Evolutionary conservation across 2,329 filamentous ascomycete genomes (phyloP).

Genomic region (Xylaria sp.): DNA sequence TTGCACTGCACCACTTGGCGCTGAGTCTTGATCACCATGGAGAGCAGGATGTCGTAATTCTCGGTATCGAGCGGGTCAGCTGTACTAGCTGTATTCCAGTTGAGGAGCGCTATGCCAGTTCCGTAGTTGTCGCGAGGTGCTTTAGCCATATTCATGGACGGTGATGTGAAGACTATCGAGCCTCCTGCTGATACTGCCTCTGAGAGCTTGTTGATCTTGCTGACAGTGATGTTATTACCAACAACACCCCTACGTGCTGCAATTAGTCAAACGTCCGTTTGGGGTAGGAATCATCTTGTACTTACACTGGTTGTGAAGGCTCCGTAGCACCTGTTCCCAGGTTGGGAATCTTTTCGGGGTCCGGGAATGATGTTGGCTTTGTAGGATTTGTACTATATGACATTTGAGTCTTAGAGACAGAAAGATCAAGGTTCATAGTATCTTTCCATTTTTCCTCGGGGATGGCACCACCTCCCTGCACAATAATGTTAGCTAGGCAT

Average conservation of each 20-base stretch:
- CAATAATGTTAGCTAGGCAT: conserved; percentile 15
- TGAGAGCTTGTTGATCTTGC: conserved; percentile 32
- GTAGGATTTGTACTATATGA: conserved; percentile 27
- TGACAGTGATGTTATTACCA: conserved; percentile 29
- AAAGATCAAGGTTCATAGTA: conserved; percentile 29
- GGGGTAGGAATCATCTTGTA: background rate
- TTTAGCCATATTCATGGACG: conserved; percentile 28
- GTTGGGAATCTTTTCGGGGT: conserved; percentile 29
- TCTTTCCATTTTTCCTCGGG: conserved; percentile 29
- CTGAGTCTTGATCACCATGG: conserved; percentile 32
- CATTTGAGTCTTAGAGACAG: conserved; percentile 35
- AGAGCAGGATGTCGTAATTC: conserved; percentile 36
- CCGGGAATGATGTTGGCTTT: conserved; percentile 8
- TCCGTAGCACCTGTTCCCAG: conserved; percentile 24
- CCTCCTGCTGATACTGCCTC: conserved; percentile 24
- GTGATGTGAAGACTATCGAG: conserved; percentile 33
- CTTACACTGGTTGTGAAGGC: conserved; percentile 6
- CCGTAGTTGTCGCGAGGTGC: conserved; percentile 27
- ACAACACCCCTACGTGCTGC: conserved; percentile 23
- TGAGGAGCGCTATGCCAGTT: conserved; percentile 34
- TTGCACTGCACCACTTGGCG: conserved; percentile 32
- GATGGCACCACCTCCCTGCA: conserved; percentile 25
- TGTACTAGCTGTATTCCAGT: conserved; percentile 22
- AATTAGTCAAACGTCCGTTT: background rate
- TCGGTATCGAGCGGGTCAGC: conserved; percentile 30